Evolutionary conservation across 2,329 filamentous ascomycete genomes (phyloP).

Genomic region (Verticillium tricorpus): DNA sequence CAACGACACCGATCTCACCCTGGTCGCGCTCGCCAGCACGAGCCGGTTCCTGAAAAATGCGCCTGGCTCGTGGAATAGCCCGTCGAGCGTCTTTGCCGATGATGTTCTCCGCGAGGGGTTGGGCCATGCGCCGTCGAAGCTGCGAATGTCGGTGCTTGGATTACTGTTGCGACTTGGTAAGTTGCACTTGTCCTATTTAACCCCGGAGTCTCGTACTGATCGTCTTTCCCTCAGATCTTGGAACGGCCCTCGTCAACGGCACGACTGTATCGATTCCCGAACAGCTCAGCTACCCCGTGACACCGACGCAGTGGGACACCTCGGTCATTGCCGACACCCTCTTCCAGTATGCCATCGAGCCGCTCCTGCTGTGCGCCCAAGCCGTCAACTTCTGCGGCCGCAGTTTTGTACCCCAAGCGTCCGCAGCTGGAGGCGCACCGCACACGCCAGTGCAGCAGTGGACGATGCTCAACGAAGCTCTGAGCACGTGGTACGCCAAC

Average conservation of each 20-base stretch:
- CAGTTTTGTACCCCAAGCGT: slow-evolving; percentile 15
- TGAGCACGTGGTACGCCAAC: slow-evolving; percentile 26
- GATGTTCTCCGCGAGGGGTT: slow-evolving; percentile 2
- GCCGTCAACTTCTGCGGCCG: slow-evolving; percentile 27
- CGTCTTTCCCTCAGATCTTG: slow-evolving; percentile 16
- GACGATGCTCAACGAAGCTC: slow-evolving; percentile 23
- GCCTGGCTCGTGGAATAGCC: slow-evolving; percentile 5
- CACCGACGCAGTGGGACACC: slow-evolving; percentile 1
- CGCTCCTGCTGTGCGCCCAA: slow-evolving; percentile 25
- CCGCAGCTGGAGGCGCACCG: slow-evolving; percentile 7
- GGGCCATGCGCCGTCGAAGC: slow-evolving; percentile 6
- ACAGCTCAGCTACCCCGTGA: slow-evolving; percentile 10
- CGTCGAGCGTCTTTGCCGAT: slow-evolving; percentile 1
- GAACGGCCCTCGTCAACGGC: slow-evolving; percentile 20
- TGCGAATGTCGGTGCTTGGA: slow-evolving; percentile 4
- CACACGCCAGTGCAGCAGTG: slow-evolving; percentile 20
- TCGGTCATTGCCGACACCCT: slow-evolving; percentile 13
- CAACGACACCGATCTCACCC: slow-evolving; percentile 3
- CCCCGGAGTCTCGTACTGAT: neutral
- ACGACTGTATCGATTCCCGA: slow-evolving; percentile 19
- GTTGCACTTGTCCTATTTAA: neutral
- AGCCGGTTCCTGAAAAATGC: slow-evolving; percentile 5
- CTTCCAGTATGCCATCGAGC: slow-evolving; percentile 16
- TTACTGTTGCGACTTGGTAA: slow-evolving; percentile 22
- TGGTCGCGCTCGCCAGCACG: slow-evolving; percentile 3